Evolutionary conservation across 148 eudicot species (phyloP), one percentile per base, ranked within the genome.

Genomic region (Spergularia bocconei): DNA sequence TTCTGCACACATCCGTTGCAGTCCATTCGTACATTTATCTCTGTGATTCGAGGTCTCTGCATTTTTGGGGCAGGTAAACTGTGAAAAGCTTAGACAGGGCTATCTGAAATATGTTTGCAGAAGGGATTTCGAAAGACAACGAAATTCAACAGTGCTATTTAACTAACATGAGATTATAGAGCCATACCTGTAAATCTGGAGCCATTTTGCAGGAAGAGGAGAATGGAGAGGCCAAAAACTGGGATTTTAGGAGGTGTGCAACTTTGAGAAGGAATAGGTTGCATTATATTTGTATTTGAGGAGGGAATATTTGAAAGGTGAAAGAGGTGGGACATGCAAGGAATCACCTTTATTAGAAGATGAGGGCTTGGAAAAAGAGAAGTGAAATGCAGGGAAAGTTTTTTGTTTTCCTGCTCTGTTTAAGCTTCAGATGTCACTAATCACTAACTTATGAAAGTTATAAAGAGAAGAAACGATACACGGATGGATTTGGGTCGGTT

Each of bases 1-100:
- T 94, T 94, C 80, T 91, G 97, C 59, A 91, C 91, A 36, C 98
- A 94, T 36, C 98, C 98, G 65, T 94, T 94, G 66, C 97, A 94
- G 85, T 94, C 98, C 84, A 94, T 90, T 10, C 98, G 85, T 64
- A 94, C 96, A 68, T 87, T 70, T 74, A 94, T 90, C 88, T 91
- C 96, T 0, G 91, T 94, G 71, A 94, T 82, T 73, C 82, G 79
- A 57, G 98, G 89, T 78, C 85, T 87, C 97, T 94, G 92, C 91
- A 90, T 74, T 55, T 69, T 81, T 77, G 33, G 19, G 70, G 67
- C 50, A 61, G 67, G 55, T 76, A 71, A 72, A 68, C 77, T 79
- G 79, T 70, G 15, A 62, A 57, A 82, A 48, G 47, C 75, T 63
- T 47, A 69, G 38, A 63, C 48, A 63, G 44, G 59, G 16, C 14